phyloP scores from a whole-genome alignment of 306 rosid species.

The Herpetospermum pedunculosum region DNA sequence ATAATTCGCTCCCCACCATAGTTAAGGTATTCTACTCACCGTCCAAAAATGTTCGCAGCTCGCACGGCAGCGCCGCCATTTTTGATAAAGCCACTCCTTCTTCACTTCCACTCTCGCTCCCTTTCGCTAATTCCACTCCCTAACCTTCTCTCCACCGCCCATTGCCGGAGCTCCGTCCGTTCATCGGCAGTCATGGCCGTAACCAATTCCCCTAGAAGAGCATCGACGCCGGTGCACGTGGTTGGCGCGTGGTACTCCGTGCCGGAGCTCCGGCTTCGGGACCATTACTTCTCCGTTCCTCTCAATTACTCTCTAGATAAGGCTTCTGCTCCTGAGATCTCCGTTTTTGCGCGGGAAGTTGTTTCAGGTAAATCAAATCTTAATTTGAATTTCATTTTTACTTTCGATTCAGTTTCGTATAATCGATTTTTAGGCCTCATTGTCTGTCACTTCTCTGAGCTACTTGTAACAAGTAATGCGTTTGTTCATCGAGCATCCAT shows the following conservation, averaged over 20 bases:
- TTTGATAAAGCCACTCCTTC: constrained; percentile 13
- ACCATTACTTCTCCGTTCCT: constrained; percentile 64
- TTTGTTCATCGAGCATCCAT: not conserved
- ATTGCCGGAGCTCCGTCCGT: constrained; percentile 9
- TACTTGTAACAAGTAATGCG: not conserved
- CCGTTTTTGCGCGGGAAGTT: constrained; percentile 88
- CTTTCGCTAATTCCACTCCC: constrained; percentile 12
- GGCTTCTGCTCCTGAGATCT: constrained; percentile 36
- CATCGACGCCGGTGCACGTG: constrained; percentile 38
- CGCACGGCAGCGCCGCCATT: constrained; percentile 32
- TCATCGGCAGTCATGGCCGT: constrained; percentile 24
- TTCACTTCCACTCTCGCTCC: not conserved
- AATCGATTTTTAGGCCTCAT: not conserved
- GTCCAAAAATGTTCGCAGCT: constrained; percentile 15
- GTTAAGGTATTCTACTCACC: not conserved
- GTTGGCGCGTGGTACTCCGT: constrained; percentile 62
- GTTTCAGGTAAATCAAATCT: constrained; percentile 44
- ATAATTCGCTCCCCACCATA: not conserved
- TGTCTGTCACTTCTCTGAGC: not conserved
- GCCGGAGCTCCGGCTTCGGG: constrained; percentile 80
- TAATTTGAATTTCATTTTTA: not conserved
- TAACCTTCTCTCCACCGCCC: constrained; percentile 12
- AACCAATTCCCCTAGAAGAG: not conserved
- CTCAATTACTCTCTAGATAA: constrained; percentile 43
- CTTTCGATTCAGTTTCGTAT: not conserved